These are phyloP conservation scores for Trifolium repens DNA, from an alignment of 306 rosid species.

Conservation along the genomic window DNA sequence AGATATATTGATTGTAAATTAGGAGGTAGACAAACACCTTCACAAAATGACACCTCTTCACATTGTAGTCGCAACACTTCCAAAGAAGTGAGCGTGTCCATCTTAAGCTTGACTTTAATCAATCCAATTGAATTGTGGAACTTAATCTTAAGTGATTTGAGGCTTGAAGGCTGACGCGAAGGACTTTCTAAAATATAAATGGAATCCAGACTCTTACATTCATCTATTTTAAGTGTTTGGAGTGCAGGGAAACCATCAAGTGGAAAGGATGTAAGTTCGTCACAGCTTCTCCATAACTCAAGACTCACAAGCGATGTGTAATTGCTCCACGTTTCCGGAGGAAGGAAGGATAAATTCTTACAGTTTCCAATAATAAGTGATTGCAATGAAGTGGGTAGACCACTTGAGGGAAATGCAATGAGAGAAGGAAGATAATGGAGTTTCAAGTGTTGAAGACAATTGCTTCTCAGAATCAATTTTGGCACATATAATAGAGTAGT, in stretches of 20 bases:
- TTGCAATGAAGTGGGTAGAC: slow-evolving; percentile 3
- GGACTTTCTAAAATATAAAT: neutral
- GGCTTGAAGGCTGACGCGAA: neutral
- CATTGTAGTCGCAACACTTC: rapidly evolving
- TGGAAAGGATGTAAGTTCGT: neutral
- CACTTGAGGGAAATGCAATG: neutral
- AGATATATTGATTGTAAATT: neutral
- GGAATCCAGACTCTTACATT: neutral
- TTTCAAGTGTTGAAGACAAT: neutral
- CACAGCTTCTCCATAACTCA: neutral
- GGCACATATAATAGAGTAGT: neutral
- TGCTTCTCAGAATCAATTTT: neutral
- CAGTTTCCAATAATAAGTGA: neutral
- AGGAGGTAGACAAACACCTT: neutral
- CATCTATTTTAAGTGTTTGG: rapidly evolving
- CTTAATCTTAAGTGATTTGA: neutral
- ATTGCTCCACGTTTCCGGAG: slow-evolving; percentile 1
- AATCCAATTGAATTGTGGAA: neutral
- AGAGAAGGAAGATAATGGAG: neutral
- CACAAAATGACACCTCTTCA: neutral
- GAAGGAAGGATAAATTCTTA: slow-evolving; percentile 3
- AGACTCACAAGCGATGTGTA: neutral
- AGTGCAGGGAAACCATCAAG: neutral
- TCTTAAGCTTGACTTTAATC: neutral
- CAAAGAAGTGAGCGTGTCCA: neutral